phyloP scores from a whole-genome alignment of 768 basidiomycete genomes.

The Boletellus sp. region DNA sequence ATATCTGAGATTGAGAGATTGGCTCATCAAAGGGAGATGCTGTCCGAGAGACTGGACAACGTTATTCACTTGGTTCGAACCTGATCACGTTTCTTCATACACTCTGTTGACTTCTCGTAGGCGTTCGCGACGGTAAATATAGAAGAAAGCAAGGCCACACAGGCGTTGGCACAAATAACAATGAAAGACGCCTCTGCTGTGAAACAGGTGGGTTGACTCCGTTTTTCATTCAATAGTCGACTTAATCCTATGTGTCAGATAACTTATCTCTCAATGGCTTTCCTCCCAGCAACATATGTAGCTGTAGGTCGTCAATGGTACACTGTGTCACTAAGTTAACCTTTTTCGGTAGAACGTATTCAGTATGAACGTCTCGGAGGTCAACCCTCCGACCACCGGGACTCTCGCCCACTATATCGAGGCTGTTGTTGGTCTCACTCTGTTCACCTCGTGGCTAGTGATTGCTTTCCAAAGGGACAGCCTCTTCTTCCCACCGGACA shows the following conservation, averaged over 20 bases:
- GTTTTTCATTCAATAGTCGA: neutral
- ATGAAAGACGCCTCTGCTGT: slow-evolving; percentile 6
- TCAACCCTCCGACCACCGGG: slow-evolving; percentile 20
- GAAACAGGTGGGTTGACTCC: slow-evolving; percentile 19
- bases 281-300: slow-evolving; percentile 49
- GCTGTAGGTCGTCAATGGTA: slow-evolving; percentile 17
- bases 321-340: slow-evolving; percentile 5
- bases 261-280: slow-evolving; percentile 53
- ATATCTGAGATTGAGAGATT: slow-evolving; percentile 48
- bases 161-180: neutral
- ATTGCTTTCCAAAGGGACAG: slow-evolving; percentile 44
- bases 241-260: slow-evolving; percentile 34
- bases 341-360: slow-evolving; percentile 28
- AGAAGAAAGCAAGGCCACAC: slow-evolving; percentile 35
- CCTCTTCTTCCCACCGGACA: slow-evolving; percentile 6
- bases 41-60: slow-evolving; percentile 22
- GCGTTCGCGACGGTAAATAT: slow-evolving; percentile 55
- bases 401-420: slow-evolving; percentile 39
- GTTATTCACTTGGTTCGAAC: slow-evolving; percentile 23
- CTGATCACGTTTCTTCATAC: neutral
- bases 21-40: slow-evolving; percentile 27
- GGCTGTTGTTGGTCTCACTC: slow-evolving; percentile 42
- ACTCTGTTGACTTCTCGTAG: slow-evolving; percentile 27
- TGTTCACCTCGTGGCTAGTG: slow-evolving; percentile 50
- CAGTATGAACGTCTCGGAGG: slow-evolving; percentile 28